Evolutionary conservation across 2,329 filamentous ascomycete genomes (phyloP).

Genomic region (Atkinsonella texensis): DNA sequence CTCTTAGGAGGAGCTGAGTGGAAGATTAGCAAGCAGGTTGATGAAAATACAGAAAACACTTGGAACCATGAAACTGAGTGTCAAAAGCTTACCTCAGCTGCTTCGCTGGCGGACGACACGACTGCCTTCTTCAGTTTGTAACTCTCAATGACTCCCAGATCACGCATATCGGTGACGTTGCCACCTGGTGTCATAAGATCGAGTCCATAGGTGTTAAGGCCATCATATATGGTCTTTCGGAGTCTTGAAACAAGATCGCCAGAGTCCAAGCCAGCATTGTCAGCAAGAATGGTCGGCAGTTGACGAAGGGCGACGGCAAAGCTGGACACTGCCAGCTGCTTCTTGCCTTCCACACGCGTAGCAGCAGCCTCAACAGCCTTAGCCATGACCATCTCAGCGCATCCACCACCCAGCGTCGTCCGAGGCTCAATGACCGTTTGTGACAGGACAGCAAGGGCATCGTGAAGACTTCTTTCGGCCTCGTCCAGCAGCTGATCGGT

Average conservation of each 20-base stretch:
- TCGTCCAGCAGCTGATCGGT: slow-evolving; percentile 96
- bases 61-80: background rate
- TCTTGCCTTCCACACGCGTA: slow-evolving; percentile 92
- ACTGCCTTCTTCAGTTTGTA: slow-evolving; percentile 99
- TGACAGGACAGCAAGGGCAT: slow-evolving; percentile 88
- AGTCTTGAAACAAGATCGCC: slow-evolving; percentile 86
- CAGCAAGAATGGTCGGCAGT: slow-evolving; percentile 88
- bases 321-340: slow-evolving; percentile 81
- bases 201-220: slow-evolving; percentile 81
- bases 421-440: slow-evolving; percentile 92
- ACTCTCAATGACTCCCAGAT: slow-evolving; percentile 89
- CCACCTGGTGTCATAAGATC: slow-evolving; percentile 84
- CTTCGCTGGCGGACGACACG: slow-evolving; percentile 89
- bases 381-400: slow-evolving; percentile 97
- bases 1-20: slow-evolving; percentile 67
- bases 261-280: slow-evolving; percentile 94
- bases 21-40: background rate
- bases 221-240: slow-evolving; percentile 88
- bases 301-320: slow-evolving; percentile 86
- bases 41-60: too few species aligned
- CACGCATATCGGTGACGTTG: slow-evolving; percentile 89
- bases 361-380: slow-evolving; percentile 92
- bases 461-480: slow-evolving; percentile 89
- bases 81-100: slow-evolving; percentile 69
- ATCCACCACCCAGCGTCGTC: slow-evolving; percentile 89